Base-by-base conservation (phyloP, 1,284 basidiomycete genomes). In the Cryptococcus sp. region DNA sequence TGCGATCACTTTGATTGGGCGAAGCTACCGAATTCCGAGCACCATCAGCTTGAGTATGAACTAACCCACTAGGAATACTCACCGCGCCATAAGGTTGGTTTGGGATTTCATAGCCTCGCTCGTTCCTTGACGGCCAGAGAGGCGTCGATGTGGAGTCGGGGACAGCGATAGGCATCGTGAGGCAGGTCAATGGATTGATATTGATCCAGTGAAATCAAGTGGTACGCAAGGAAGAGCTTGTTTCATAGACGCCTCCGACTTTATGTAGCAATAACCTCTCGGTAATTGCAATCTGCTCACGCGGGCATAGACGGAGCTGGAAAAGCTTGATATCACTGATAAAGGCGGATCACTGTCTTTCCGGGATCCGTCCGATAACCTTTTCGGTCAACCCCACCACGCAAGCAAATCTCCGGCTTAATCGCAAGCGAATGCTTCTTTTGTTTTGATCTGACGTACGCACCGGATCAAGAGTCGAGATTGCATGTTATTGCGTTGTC, bases 31-130 rank as follows among this genome's bases (percentile, higher is more conserved):
- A 25, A 49, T n/a, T 34, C 2, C 8, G 8, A 34, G 29, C 8
- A 4, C 8, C 8, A 34, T 34, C 3, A 22, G n/a, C 7, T 43
- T n/a, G 50, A 5, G 8, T 20, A 8, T 19, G 54, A 22, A 38
- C 20, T 6, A 6, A 16, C 46, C 8, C 13, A 26, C 23, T 3
- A 8, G 17, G 5, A 8, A n/a, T 5, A 59, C 57, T 55, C 37
- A 59, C 57, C 13, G 62, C 52, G 10, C 62, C 64, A 46, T 55
- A 61, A 10, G 52, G 54, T 49, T 64, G 55, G 46, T 64, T 57
- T n/a, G 62, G 64, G 29, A 66, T 64, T 26, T 52, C 46, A 46
- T 66, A 66, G 19, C 62, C 62, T 25, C 64, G 50, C 13, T 56
- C 64, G 39, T 66, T 64, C 17, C 44, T 29, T 26, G 40, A 43